Conservation (phyloP, 306 rosid species). For the Prunus davidiana region DNA sequence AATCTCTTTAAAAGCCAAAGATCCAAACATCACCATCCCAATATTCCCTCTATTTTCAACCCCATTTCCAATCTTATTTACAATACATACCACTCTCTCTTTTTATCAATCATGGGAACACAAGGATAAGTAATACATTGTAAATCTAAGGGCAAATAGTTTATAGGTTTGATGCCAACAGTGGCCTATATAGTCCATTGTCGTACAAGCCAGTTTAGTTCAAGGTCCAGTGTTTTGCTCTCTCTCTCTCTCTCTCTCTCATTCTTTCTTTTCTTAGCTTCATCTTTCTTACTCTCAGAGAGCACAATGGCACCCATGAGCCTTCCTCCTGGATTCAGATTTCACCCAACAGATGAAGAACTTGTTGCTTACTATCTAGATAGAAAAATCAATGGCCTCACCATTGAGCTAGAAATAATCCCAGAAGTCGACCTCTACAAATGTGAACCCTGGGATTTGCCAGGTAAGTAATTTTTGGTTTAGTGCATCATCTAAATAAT, state of each 20-base stretch:
- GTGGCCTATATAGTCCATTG: conserved; percentile 68
- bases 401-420: conserved; percentile 92
- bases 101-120: conserved; percentile 1
- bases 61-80: neutral
- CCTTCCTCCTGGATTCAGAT: conserved; percentile 98
- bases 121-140: neutral
- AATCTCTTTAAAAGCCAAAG: conserved; percentile 66
- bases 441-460: conserved; percentile 98
- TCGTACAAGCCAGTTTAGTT: conserved; percentile 36
- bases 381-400: conserved; percentile 72
- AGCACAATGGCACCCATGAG: conserved; percentile 79
- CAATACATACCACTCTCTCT: conserved; percentile 3
- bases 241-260: conserved; percentile 13
- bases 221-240: conserved; percentile 17
- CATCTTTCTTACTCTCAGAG: neutral
- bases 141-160: conserved; percentile 25
- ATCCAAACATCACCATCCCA: neutral
- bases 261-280: neutral
- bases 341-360: conserved; percentile 97
- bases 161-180: conserved; percentile 28
- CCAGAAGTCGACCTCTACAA: conserved; percentile 96
- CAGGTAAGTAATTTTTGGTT: conserved; percentile 45
- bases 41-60: neutral
- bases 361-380: conserved; percentile 92
- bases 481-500: neutral